phyloP scores from a whole-genome alignment of 441 rosid species.

The Bruguiera hainesii region DNA sequence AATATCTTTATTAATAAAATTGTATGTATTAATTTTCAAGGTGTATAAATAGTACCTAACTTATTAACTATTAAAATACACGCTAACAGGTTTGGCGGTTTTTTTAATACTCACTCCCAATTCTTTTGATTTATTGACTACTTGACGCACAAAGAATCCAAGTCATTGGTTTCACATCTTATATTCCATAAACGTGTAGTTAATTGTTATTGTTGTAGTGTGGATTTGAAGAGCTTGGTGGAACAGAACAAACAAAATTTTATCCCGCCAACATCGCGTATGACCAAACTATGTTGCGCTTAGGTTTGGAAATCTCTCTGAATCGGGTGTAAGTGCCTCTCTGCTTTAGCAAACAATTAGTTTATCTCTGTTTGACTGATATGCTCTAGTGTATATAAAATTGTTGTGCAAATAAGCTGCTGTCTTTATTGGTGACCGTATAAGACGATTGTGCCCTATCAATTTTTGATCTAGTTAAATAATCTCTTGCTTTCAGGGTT shows the following conservation, averaged over 20 bases:
- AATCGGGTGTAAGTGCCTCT: slow-evolving; percentile 44
- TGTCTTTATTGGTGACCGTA: not conserved
- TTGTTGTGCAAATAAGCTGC: too few relatives aligned
- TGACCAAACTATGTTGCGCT: slow-evolving; percentile 84
- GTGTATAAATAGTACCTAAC: too few relatives aligned
- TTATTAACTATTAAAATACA: too few relatives aligned
- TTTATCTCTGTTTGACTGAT: too few relatives aligned
- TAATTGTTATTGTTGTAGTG: slow-evolving; percentile 42
- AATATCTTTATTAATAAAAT: too few relatives aligned
- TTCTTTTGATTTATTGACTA: too few relatives aligned
- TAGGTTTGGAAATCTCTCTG: slow-evolving; percentile 61
- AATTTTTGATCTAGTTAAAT: slow-evolving; percentile 2
- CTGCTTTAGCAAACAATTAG: not conserved
- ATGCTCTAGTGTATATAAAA: too few relatives aligned
- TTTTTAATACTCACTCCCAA: too few relatives aligned
- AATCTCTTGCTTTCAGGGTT: slow-evolving; percentile 44
- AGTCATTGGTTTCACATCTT: too few relatives aligned
- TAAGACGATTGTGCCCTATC: not conserved
- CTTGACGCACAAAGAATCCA: too few relatives aligned
- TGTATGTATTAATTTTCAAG: too few relatives aligned
- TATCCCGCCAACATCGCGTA: slow-evolving; percentile 82
- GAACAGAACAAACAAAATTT: slow-evolving; percentile 77
- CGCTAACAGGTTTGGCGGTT: too few relatives aligned
- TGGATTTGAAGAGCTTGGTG: slow-evolving; percentile 83
- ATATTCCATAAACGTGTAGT: not conserved